These are phyloP conservation scores for Elaeis oleifera DNA, from an alignment of 202 grass and related monocot species.

Conservation along the genomic window DNA sequence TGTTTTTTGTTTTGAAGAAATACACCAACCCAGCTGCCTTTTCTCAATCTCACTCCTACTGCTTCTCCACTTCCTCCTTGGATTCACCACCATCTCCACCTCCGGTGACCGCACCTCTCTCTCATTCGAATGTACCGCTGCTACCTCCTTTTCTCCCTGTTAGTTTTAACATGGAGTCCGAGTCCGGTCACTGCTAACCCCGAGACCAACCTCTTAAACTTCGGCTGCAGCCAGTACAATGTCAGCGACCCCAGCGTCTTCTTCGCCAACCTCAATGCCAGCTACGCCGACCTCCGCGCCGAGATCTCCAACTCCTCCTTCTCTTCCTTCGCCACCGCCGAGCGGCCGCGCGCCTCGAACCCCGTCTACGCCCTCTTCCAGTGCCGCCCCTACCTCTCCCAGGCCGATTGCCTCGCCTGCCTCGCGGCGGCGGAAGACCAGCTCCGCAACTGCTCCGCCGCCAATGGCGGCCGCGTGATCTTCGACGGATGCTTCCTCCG, in stretches of 20 bases:
- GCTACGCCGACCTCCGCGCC: conserved; percentile 40
- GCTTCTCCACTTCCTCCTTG: too few species aligned
- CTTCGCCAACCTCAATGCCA: conserved; percentile 40
- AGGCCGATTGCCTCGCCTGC: conserved; percentile 43
- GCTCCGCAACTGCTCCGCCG: conserved; percentile 33
- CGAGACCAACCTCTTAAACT: conserved; percentile 43
- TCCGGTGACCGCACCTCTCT: neutral
- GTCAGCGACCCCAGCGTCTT: conserved; percentile 39
- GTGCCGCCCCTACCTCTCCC: conserved; percentile 57
- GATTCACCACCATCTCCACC: too few species aligned
- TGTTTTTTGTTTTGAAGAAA: too few species aligned
- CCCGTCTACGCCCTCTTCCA: conserved; percentile 53
- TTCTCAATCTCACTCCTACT: too few species aligned
- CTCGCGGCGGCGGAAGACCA: conserved; percentile 35
- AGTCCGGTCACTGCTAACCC: conserved; percentile 25
- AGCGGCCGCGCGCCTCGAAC: conserved; percentile 30
- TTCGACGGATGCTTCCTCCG: conserved; percentile 72
- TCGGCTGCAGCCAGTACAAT: conserved; percentile 67
- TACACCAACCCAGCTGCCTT: too few species aligned
- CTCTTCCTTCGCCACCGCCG: conserved; percentile 46
- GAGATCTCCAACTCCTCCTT: conserved; percentile 27
- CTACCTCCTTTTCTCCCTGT: conserved; percentile 6
- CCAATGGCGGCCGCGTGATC: conserved; percentile 54
- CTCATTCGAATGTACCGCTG: neutral
- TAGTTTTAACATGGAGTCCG: conserved; percentile 12